phyloP scores from a whole-genome alignment of 1,284 basidiomycete species.

The Somion occarium region DNA sequence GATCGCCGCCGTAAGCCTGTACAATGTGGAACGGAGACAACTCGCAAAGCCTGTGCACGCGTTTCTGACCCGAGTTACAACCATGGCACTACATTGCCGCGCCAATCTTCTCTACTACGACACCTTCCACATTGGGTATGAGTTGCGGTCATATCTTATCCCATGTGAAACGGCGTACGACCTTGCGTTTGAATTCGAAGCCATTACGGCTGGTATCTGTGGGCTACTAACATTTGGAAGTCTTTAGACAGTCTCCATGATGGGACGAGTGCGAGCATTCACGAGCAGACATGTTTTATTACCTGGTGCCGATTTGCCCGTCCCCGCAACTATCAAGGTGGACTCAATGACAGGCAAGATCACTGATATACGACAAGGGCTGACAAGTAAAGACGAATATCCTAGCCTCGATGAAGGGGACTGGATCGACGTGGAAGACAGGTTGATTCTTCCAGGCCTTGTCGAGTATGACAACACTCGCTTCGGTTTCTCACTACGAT shows the following conservation, averaged over 20 bases:
- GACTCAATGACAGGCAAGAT: slow-evolving; percentile 66
- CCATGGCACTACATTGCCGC: not conserved
- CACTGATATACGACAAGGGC: slow-evolving; percentile 39
- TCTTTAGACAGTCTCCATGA: too few species aligned
- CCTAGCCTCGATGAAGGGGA: slow-evolving; percentile 31
- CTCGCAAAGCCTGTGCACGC: too few species aligned
- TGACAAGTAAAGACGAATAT: slow-evolving; percentile 30
- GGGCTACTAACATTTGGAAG: too few species aligned
- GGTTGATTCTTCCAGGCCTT: slow-evolving; percentile 76
- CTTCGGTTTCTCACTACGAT: not conserved
- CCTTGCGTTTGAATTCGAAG: too few species aligned
- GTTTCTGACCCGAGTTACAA: too few species aligned
- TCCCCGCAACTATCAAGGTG: slow-evolving; percentile 70
- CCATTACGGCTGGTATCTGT: too few species aligned
- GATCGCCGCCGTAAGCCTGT: not conserved
- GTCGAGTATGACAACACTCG: slow-evolving; percentile 74
- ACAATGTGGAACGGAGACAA: too few species aligned
- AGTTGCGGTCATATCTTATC: not conserved
- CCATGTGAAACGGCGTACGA: too few species aligned
- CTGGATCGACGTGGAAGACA: slow-evolving; percentile 62
- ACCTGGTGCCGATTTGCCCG: slow-evolving; percentile 41
- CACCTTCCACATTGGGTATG: slow-evolving; percentile 1
- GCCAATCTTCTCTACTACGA: slow-evolving; percentile 1
- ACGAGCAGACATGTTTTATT: slow-evolving; percentile 58
- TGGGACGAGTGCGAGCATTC: slow-evolving; percentile 27